A percentile compares a stretch with the other conserved stretches of the same genome.
These are phyloP conservation scores for Penicillium soppii DNA, from an alignment of 495 filamentous ascomycete genomes.

Conservation along the genomic window DNA sequence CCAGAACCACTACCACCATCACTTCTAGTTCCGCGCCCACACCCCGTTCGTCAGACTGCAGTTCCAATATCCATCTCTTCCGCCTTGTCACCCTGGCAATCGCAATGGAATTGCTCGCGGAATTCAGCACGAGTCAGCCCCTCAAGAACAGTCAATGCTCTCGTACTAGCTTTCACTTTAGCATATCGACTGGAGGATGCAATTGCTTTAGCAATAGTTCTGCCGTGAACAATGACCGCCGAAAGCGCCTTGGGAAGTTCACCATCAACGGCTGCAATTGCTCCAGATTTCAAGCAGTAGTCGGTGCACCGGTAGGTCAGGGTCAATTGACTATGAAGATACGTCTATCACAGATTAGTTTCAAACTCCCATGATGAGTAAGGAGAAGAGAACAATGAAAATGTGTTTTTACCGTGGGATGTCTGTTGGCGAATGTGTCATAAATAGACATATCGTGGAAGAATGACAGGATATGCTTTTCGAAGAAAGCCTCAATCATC, in stretches of 20 bases:
- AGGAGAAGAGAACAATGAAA: conserved; percentile 24
- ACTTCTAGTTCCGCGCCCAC: no score
- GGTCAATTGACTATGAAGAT: conserved; percentile 50
- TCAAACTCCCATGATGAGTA: conserved; percentile 27
- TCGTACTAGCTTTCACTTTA: conserved; percentile 69
- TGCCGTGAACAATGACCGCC: conserved; percentile 74
- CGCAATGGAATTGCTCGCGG: conserved; percentile 57
- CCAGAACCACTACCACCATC: no score
- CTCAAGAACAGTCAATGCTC: conserved; percentile 59
- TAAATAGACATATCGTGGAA: conserved; percentile 90
- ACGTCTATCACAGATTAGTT: conserved; percentile 39
- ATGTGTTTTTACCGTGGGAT: conserved; percentile 59
- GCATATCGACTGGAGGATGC: conserved; percentile 67
- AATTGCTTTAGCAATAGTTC: conserved; percentile 60
- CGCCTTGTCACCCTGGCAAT: conserved; percentile 44
- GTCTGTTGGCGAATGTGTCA: conserved; percentile 84
- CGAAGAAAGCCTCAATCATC: conserved; percentile 75
- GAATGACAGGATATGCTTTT: conserved; percentile 65
- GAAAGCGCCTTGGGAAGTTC: conserved; percentile 57
- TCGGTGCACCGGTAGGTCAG: conserved; percentile 53
- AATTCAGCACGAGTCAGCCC: conserved; percentile 60
- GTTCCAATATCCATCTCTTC: conserved; percentile 32
- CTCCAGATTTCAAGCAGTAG: conserved; percentile 53
- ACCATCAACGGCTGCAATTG: conserved; percentile 45
- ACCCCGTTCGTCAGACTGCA: conserved; percentile 24